Evolutionary conservation across 441 rosid species (phyloP), one percentile per base, ranked within the genome.

Genomic region (Viola pubescens): DNA sequence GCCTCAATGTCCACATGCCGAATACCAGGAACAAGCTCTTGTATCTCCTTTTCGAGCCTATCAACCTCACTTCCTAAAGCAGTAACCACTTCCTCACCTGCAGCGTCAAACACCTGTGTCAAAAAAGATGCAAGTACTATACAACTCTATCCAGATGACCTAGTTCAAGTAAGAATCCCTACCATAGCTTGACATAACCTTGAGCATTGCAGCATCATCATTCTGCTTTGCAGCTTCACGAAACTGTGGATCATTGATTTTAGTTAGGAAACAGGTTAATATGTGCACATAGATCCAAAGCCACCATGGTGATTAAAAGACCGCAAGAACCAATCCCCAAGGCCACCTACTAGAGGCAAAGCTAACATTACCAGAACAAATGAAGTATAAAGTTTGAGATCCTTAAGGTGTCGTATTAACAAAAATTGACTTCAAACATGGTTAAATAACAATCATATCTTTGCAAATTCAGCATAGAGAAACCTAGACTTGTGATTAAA

Each of bases 1-100:
- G 95, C 99, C 77, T 94, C 99, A 3, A 94, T 94, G 77, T 94
- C 99, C 1, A 94, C 99, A 45, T 90, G 97, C 14, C 87, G 89
- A 65, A 94, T 85, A 43, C 97, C 97, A 0, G 97, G 99, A 65
- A 90, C 97, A 65, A 94, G 94, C 62, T 88, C 95, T 62, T 87
- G 95, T 47, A 94, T 94, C 78, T 94, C 95, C 68, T 81, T 79
- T 71, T 94, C 99, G 11, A 94, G 88, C 80, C 99, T 75, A 60
- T 86, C 96, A 11, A 94, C 95, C 77, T 94, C 99, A 12, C 96
- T 81, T 59, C 99, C 99, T 71, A 94, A 82, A 48, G 96, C 96
- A 42, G 91, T 90, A 11, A 94, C 99, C 51, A 94, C 89, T 78
- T 94, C 97, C 81, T 94, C 99, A 54, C 99, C 99, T 90, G 81